Percentiles rank a stretch among this genome's conserved stretches.
Conservation (phyloP, 1,139 yeast species). For the Pichia sp. region DNA sequence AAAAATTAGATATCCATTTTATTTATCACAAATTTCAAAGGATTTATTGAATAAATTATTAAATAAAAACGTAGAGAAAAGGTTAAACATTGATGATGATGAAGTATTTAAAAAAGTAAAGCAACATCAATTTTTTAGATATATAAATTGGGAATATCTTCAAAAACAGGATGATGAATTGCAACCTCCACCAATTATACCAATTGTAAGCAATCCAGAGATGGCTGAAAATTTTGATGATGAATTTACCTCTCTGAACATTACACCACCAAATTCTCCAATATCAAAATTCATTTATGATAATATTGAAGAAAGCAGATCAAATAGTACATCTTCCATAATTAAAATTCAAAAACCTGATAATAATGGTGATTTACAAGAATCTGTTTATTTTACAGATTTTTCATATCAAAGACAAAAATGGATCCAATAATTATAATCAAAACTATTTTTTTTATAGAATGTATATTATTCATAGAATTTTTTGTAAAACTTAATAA, state of each 20-base stretch:
- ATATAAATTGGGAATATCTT: conserved; percentile 66
- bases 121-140: conserved; percentile 74
- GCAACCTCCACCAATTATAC: conserved; percentile 76
- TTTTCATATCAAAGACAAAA: conserved; percentile 29
- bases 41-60: conserved; percentile 68
- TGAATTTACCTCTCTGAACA: conserved; percentile 74
- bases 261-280: conserved; percentile 31
- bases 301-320: conserved; percentile 25
- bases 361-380: conserved; percentile 20
- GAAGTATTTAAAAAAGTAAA: conserved; percentile 42
- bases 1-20: conserved; percentile 73
- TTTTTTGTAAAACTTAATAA: neutral
- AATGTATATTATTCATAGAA: neutral
- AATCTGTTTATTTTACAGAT: conserved; percentile 30
- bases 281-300: conserved; percentile 23
- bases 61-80: conserved; percentile 67
- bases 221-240: conserved; percentile 88
- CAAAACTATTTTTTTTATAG: neutral
- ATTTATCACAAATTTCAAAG: conserved; percentile 79
- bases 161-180: conserved; percentile 39
- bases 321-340: conserved; percentile 27
- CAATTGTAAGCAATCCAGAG: conserved; percentile 83
- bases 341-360: conserved; percentile 27
- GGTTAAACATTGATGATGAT: conserved; percentile 63
- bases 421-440: neutral